Evolutionary conservation across 2,329 filamentous ascomycete genomes (phyloP), one percentile per base, ranked within the genome.

Genomic region (Sphaerulina vaccinii): DNA sequence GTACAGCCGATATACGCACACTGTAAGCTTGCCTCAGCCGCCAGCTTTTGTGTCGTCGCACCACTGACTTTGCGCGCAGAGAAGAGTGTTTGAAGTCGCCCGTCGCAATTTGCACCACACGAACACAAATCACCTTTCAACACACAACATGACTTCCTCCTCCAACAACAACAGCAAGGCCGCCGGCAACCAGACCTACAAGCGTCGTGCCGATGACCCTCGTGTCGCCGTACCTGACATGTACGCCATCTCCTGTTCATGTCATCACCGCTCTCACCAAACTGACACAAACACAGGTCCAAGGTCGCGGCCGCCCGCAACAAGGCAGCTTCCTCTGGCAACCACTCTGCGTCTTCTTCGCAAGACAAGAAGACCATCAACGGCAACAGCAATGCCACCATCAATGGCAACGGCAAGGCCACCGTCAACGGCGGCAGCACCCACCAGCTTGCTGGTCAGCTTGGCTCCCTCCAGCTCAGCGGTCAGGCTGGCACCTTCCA

Each of bases 401-500:
- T 19, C 19, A 21, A 21, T 39, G 37, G 37, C 45, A 39, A 29
- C 36, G 13, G 19, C 36, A 27, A n/a, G 22, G n/a, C 13, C 45
- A 21, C 32, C 36, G 16, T 23, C 35, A 22, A 15, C 21, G 15
- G n/a, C n/a, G n/a, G n/a, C n/a, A n/a, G n/a, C n/a, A n/a, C n/a
- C n/a, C n/a, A n/a, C n/a, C n/a, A n/a, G n/a, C n/a, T n/a, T n/a
- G n/a, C n/a, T n/a, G n/a, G n/a, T n/a, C n/a, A 22, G 21, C 15
- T 32, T 22, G 19, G 36, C 15, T 35, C 38, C 19, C 29, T 43
- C 36, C 16, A 21, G 15, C 37, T 52, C 13, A 48, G 29, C 22
- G 46, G 51, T 19, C 33, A 50, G 3, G 32, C 33, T 9, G 21
- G 38, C 39, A 49, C 22, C 15, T 45, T 24, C 22, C 38, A 54